phyloP scores from a whole-genome alignment of 192 early-diverging fungal species.

The Pilobolus umbonatus region DNA sequence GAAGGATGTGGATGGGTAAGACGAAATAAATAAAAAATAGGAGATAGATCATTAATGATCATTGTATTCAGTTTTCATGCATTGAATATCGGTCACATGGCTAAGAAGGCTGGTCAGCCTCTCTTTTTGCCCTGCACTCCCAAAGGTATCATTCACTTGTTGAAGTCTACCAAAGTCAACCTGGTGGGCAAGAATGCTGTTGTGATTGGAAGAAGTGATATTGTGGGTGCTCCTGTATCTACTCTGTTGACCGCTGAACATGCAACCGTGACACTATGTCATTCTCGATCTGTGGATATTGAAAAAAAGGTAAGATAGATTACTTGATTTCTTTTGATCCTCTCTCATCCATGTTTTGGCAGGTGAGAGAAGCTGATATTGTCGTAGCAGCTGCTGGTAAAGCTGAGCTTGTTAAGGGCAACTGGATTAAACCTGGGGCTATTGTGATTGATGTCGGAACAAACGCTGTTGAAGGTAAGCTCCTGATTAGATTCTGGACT shows the following conservation, averaged over 20 bases:
- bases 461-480: slow-evolving; percentile 69
- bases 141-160: slow-evolving; percentile 84
- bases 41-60: background rate
- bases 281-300: slow-evolving; percentile 76
- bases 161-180: slow-evolving; percentile 51
- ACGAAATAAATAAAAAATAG: background rate
- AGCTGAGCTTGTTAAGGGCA: slow-evolving; percentile 75
- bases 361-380: slow-evolving; percentile 75
- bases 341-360: background rate
- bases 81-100: slow-evolving; percentile 86
- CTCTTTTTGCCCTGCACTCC: slow-evolving; percentile 97
- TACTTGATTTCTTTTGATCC: background rate
- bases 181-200: slow-evolving; percentile 85
- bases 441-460: slow-evolving; percentile 98
- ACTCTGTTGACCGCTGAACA: slow-evolving; percentile 74
- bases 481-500: background rate
- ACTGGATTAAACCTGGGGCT: slow-evolving; percentile 93
- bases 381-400: slow-evolving; percentile 86
- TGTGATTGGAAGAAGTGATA: slow-evolving; percentile 96
- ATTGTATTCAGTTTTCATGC: slow-evolving; percentile 72
- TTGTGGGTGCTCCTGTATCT: slow-evolving; percentile 89
- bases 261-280: slow-evolving; percentile 95
- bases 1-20: slow-evolving; percentile 97
- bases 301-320: slow-evolving; percentile 59
- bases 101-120: slow-evolving; percentile 73